Evolutionary conservation across 768 basidiomycete species (phyloP).

Genomic region (Suillus weaverae): DNA sequence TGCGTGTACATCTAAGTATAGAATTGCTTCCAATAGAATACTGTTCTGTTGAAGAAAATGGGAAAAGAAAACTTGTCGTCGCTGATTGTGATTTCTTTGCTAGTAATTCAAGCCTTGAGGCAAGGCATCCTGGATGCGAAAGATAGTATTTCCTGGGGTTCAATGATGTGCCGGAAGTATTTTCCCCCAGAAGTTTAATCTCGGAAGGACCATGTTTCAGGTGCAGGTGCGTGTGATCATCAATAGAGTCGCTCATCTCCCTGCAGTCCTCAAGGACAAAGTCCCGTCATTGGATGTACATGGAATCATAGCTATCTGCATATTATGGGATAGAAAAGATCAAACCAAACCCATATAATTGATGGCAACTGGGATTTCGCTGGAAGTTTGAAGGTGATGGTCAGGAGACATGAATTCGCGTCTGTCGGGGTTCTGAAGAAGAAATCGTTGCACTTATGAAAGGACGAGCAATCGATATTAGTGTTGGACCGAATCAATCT

Average conservation of each 20-base stretch:
- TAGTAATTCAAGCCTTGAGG: background rate
- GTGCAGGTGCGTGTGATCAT: background rate
- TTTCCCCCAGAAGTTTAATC: background rate
- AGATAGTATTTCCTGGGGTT: background rate
- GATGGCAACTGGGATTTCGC: background rate
- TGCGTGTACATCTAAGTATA: background rate
- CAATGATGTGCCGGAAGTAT: background rate
- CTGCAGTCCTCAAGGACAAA: background rate
- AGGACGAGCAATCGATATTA: background rate
- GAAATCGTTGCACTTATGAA: background rate
- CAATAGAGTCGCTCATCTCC: background rate
- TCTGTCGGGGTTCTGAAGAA: background rate
- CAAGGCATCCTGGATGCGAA: background rate
- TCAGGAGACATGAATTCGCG: background rate
- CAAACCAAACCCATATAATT: background rate
- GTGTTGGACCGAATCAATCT: background rate
- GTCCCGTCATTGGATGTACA: background rate
- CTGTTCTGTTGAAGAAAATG: background rate
- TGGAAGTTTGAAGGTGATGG: background rate
- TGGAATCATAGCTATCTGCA: background rate
- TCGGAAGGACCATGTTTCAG: background rate
- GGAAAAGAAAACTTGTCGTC: background rate
- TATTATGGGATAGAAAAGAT: no score
- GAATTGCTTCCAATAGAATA: background rate
- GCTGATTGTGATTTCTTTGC: background rate